These are phyloP conservation scores for Davidsoniella virescens DNA, from an alignment of 2,329 filamentous ascomycete species.

Conservation along the genomic window DNA sequence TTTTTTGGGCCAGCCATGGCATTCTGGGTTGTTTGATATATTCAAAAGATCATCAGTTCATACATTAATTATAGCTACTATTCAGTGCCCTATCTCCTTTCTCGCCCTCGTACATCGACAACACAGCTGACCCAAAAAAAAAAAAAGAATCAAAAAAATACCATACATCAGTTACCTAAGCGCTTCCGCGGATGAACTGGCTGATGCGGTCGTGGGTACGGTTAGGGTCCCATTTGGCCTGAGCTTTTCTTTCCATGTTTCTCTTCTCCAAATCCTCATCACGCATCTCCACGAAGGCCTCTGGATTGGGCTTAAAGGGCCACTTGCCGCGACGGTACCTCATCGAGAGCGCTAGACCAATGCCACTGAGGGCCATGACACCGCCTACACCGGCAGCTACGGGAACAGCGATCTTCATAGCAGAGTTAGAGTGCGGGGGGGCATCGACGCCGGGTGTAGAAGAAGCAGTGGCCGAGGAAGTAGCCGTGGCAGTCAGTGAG, in stretches of 20 bases:
- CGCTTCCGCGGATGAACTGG: slow-evolving; percentile 1
- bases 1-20: too few species aligned
- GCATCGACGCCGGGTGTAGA: slow-evolving; percentile 1
- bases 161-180: too few species aligned
- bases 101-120: too few species aligned
- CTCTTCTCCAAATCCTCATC: slow-evolving; percentile 12
- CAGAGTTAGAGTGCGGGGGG: not conserved
- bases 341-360: slow-evolving; percentile 11
- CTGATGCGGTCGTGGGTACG: slow-evolving; percentile 6
- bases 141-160: too few species aligned
- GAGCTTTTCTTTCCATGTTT: slow-evolving; percentile 1
- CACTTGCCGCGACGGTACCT: slow-evolving; percentile 13
- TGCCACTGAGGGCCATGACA: slow-evolving; percentile 9
- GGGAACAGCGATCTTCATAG: slow-evolving; percentile 9
- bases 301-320: slow-evolving; percentile 11
- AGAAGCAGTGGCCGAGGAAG: not conserved
- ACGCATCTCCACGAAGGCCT: slow-evolving; percentile 7
- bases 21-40: too few species aligned
- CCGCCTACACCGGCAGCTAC: slow-evolving; percentile 13
- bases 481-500: not conserved
- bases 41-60: too few species aligned
- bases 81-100: too few species aligned
- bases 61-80: too few species aligned
- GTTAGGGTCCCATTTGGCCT: slow-evolving; percentile 10
- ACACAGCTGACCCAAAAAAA: too few species aligned